phyloP scores from a whole-genome alignment of 2,329 filamentous ascomycete species.

The Xylaria sp. region DNA sequence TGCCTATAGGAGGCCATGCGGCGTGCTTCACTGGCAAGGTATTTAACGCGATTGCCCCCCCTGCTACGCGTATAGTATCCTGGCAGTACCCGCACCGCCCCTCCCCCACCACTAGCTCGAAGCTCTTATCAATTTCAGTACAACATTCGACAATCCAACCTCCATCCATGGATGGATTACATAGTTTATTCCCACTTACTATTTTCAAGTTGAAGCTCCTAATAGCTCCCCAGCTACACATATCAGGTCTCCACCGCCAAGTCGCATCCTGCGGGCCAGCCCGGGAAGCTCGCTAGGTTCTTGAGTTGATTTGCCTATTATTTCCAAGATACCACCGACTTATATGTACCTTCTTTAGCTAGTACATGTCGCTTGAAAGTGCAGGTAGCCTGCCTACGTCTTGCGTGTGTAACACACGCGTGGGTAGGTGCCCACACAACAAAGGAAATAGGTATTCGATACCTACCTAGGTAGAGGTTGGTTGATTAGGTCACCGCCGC shows the following conservation, averaged over 20 bases:
- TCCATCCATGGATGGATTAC: neutral
- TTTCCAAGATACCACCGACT: too few relatives aligned
- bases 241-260: constrained; percentile 17
- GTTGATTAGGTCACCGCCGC: neutral
- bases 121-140: neutral
- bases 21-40: neutral
- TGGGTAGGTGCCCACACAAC: neutral
- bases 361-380: neutral
- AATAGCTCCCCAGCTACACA: constrained; percentile 1
- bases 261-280: constrained; percentile 6
- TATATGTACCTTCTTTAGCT: neutral
- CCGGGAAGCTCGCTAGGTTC: neutral
- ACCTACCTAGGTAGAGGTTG: neutral
- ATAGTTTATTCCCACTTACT: constrained; percentile 13
- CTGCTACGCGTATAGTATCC: constrained; percentile 34
- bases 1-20: neutral
- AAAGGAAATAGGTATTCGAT: neutral
- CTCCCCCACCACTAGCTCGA: constrained; percentile 47
- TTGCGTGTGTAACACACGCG: neutral
- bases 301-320: neutral
- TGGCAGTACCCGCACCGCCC: constrained; percentile 40
- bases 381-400: neutral
- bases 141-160: constrained; percentile 27
- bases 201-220: constrained; percentile 5
- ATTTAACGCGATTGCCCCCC: constrained; percentile 12